Percentiles rank a stretch among this genome's conserved stretches.
phyloP scores from a whole-genome alignment of 306 rosid species.

The Morella rubra region DNA sequence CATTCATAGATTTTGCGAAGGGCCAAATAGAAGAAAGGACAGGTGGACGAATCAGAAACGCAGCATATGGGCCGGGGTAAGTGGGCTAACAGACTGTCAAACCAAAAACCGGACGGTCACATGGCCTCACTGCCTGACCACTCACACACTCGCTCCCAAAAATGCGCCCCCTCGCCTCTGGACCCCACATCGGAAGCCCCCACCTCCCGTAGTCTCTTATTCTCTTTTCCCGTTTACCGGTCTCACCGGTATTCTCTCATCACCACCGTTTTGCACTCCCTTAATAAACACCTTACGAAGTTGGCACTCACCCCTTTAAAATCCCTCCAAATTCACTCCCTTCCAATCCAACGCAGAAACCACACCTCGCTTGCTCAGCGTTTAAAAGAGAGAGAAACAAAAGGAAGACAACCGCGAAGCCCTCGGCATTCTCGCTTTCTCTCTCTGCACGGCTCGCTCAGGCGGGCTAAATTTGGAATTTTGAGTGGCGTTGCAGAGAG shows the following conservation, averaged over 20 bases:
- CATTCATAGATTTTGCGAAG: too few relatives aligned
- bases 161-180: slow-evolving; percentile 15
- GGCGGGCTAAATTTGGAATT: slow-evolving; percentile 2
- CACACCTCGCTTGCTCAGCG: not conserved
- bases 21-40: not conserved
- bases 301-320: too few relatives aligned
- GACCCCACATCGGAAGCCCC: slow-evolving; percentile 32
- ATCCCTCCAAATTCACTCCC: not conserved
- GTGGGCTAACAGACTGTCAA: not conserved
- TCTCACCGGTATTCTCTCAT: slow-evolving; percentile 35
- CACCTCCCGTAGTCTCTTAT: too few relatives aligned
- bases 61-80: not conserved
- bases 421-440: not conserved
- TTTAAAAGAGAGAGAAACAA: not conserved
- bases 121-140: slow-evolving; percentile 26
- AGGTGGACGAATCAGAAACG: not conserved
- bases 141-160: slow-evolving; percentile 1
- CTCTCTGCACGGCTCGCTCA: slow-evolving; percentile 38
- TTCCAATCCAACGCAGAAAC: not conserved
- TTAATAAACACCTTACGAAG: slow-evolving; percentile 19
- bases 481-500: slow-evolving; percentile 42
- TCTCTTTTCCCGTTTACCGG: slow-evolving; percentile 33
- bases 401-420: not conserved
- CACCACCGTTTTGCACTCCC: slow-evolving; percentile 11
- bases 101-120: not conserved